Evolutionary conservation across 2,329 filamentous ascomycete genomes (phyloP).

Genomic region (Xylaria sp.): DNA sequence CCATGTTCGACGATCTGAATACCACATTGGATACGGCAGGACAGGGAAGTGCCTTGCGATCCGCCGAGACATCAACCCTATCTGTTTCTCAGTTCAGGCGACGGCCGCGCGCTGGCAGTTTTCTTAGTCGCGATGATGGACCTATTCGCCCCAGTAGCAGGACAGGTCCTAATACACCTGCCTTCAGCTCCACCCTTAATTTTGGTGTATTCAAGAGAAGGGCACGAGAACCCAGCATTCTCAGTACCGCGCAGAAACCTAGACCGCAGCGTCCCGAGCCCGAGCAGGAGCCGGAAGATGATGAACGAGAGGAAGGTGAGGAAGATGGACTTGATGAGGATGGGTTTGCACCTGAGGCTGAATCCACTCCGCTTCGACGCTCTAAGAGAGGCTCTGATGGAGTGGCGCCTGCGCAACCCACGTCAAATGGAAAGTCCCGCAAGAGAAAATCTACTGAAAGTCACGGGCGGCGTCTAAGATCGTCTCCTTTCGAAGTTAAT

Average conservation of each 20-base stretch:
- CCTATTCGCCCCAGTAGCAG: slow-evolving; percentile 51
- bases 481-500: slow-evolving; percentile 50
- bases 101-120: slow-evolving; percentile 50
- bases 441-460: slow-evolving; percentile 68
- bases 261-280: slow-evolving; percentile 48
- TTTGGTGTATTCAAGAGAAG: slow-evolving; percentile 69
- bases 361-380: slow-evolving; percentile 73
- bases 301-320: slow-evolving; percentile 58
- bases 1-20: slow-evolving; percentile 50
- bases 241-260: slow-evolving; percentile 63
- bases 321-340: slow-evolving; percentile 54
- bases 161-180: slow-evolving; percentile 49
- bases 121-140: slow-evolving; percentile 49
- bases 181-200: slow-evolving; percentile 56
- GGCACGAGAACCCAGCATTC: slow-evolving; percentile 69
- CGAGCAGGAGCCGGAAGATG: slow-evolving; percentile 48
- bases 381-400: slow-evolving; percentile 54
- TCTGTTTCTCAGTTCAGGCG: slow-evolving; percentile 49
- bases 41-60: slow-evolving; percentile 48
- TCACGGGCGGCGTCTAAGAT: slow-evolving; percentile 52
- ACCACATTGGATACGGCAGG: slow-evolving; percentile 47
- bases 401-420: slow-evolving; percentile 41
- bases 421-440: slow-evolving; percentile 54
- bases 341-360: slow-evolving; percentile 71
- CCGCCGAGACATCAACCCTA: slow-evolving; percentile 49